Percentiles rank a stretch among this genome's conserved stretches.
phyloP scores from a whole-genome alignment of 768 basidiomycete species.

The Multifurca ochricompacta region DNA sequence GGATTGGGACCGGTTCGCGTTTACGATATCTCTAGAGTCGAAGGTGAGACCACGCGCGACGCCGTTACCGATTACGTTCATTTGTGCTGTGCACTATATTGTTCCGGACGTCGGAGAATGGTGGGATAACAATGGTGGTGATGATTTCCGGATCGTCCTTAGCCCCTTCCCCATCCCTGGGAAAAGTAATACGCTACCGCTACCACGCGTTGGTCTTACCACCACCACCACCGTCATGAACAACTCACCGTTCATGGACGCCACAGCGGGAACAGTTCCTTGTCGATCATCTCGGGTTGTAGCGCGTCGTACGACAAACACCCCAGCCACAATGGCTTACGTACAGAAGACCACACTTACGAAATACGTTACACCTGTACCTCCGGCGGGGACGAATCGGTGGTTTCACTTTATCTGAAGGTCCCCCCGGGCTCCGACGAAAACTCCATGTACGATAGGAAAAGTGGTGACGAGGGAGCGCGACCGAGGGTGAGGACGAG shows the following conservation, averaged over 20 bases:
- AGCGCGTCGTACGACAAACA: neutral
- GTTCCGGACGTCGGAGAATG: neutral
- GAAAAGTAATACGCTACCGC: no score
- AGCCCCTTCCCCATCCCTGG: no score
- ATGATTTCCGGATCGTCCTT: neutral
- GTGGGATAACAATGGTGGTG: slow-evolving; percentile 15
- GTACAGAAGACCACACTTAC: neutral
- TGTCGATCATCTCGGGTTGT: no score
- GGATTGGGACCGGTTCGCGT: slow-evolving; percentile 7
- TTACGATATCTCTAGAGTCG: neutral
- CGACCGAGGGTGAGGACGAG: no score
- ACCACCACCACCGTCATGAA: no score
- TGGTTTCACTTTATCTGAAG: neutral
- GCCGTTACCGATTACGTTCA: neutral
- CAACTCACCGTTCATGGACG: no score
- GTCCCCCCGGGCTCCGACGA: no score
- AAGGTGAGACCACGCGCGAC: neutral
- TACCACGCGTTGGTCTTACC: no score
- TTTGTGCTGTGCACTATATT: neutral
- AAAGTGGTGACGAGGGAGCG: no score
- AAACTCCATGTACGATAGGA: no score
- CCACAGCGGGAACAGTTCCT: no score
- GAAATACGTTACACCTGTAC: neutral
- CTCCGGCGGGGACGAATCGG: neutral
- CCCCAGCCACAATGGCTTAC: neutral